Conservation (phyloP, 2,329 filamentous ascomycete genomes). For the Diplocarpon rosae region DNA sequence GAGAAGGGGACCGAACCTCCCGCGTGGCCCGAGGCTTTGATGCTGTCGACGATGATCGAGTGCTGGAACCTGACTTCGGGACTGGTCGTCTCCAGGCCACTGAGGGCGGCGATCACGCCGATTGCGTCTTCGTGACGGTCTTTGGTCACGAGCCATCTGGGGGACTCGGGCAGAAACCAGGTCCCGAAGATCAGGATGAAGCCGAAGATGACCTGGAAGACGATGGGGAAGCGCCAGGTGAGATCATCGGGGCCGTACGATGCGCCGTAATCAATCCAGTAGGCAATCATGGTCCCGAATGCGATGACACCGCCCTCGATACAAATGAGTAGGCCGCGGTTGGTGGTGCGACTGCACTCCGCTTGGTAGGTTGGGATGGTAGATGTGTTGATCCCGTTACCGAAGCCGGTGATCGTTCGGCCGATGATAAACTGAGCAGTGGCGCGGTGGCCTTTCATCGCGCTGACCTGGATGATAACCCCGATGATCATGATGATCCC, state of each 20-base stretch:
- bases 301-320: conserved; percentile 49
- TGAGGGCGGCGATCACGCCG: conserved; percentile 90
- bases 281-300: conserved; percentile 65
- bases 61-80: conserved; percentile 27
- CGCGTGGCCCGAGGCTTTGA: conserved; percentile 27
- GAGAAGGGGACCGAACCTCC: conserved; percentile 27
- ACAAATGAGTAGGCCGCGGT: conserved; percentile 38
- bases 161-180: conserved; percentile 88
- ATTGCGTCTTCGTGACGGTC: conserved; percentile 97
- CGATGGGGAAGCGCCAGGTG: conserved; percentile 81
- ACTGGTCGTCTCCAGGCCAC: conserved; percentile 49
- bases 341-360: conserved; percentile 34
- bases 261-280: conserved; percentile 98
- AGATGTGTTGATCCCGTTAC: conserved; percentile 40
- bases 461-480: conserved; percentile 34
- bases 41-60: conserved; percentile 28
- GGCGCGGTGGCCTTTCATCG: conserved; percentile 27
- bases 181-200: conserved; percentile 71
- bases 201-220: conserved; percentile 92
- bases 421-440: conserved; percentile 46
- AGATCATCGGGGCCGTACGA: conserved; percentile 73
- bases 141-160: conserved; percentile 91
- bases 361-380: conserved; percentile 53
- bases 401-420: conserved; percentile 38
- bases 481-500: conserved; percentile 48